Base-by-base conservation (phyloP, 2,329 filamentous ascomycete species). In the Ophiostoma populinum region DNA sequence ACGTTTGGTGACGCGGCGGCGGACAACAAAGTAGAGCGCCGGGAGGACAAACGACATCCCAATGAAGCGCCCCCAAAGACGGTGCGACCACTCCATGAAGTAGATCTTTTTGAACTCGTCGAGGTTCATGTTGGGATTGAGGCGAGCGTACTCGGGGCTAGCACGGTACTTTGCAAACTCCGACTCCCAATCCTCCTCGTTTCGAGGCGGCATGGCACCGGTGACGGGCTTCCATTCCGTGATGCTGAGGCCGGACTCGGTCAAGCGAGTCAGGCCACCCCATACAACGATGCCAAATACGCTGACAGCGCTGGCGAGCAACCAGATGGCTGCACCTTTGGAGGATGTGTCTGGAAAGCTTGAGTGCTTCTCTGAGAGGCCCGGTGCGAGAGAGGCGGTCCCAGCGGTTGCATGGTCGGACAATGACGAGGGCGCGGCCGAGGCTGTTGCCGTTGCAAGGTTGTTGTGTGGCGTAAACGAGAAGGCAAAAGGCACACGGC, bases 221-320 rank as follows among this genome's bases (percentile, higher is more conserved):
- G 90, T 95, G 28, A 98, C 86, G 33, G 90, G 90, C 46, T 76
- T 78, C 90, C 90, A 98, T 80, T 98, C 90, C 43, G 90, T 98
- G 49, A 98, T 98, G 54, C 86, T 94, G 45, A 98, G 67, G 30
- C 85, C 90, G 45, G 90, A 98, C 59, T 98, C 90, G 4, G 90
- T 98, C 46, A 98, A 65, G 40, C 90, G 68, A 20, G 90, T 98
- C 46, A 98, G 64, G 6, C 90, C 90, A 39, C 90, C 90, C 55
- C 92, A 92, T 29, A 98, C 72, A 34, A 98, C 86, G 48, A 98
- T 93, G 40, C 90, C 90, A 57, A 95, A 98, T 35, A 95, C 90
- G 53, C 83, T 92, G 28, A 72, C 80, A 1, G 90, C 86, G 47
- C 86, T 94, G 31, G 75, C 87, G 37, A 98, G 61, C 30, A 98